Evolutionary conservation across 768 basidiomycete species (phyloP).

Genomic region (Russula griseocarnosa): DNA sequence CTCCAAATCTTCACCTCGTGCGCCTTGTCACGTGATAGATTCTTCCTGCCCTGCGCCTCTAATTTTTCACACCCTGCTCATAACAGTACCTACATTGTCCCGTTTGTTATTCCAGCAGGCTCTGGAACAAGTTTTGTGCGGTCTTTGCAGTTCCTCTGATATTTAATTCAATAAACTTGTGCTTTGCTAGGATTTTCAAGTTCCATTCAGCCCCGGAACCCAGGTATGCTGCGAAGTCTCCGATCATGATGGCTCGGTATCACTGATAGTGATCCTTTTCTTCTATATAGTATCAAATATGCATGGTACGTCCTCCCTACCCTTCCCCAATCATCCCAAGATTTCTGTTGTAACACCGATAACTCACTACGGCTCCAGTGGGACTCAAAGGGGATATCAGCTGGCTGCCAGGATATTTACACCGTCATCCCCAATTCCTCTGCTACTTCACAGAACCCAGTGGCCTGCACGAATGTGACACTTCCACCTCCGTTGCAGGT

Average conservation of each 20-base stretch:
- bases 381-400: constrained; percentile 52
- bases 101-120: constrained; percentile 51
- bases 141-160: constrained; percentile 14
- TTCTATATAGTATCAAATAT: constrained; percentile 53
- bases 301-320: constrained; percentile 48
- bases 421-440: constrained; percentile 47
- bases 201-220: constrained; percentile 58
- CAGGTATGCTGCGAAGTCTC: constrained; percentile 36
- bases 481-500: constrained; percentile 44
- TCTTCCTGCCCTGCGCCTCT: background rate
- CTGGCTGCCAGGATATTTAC: constrained; percentile 57
- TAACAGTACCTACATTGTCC: constrained; percentile 46
- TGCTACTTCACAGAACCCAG: constrained; percentile 34
- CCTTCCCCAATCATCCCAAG: too few relatives aligned
- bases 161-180: constrained; percentile 7
- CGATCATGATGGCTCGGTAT: background rate
- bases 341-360: background rate
- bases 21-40: constrained; percentile 29
- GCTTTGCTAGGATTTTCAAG: constrained; percentile 48
- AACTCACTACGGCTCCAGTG: constrained; percentile 38
- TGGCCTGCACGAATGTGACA: constrained; percentile 51
- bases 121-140: constrained; percentile 46
- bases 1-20: constrained; percentile 62
- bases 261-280: background rate
- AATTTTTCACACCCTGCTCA: background rate